Conservation (phyloP, 1,284 basidiomycete species). For the Cutaneotrichosporon cutaneum region DNA sequence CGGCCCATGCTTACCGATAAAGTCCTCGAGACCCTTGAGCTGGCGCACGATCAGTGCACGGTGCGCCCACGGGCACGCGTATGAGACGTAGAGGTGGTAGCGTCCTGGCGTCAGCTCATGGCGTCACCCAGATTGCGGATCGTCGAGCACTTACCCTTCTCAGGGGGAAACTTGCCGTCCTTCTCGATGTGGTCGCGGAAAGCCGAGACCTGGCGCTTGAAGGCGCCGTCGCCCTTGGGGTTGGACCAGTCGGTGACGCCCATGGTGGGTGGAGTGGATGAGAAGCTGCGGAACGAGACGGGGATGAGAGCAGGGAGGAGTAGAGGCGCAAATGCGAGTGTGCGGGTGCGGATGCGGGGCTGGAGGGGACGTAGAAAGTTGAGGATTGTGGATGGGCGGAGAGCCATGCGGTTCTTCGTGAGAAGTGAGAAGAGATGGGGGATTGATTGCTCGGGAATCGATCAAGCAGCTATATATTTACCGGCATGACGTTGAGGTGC, state of each 20-base stretch:
- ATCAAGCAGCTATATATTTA: not conserved
- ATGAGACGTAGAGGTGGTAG: conserved; percentile 85
- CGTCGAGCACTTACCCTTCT: conserved; percentile 61
- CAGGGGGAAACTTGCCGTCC: conserved; percentile 74
- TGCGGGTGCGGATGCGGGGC: conserved; percentile 6
- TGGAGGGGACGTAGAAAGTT: not conserved
- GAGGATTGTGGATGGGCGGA: conserved; percentile 10
- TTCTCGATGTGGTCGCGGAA: conserved; percentile 74
- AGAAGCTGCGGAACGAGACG: conserved; percentile 2
- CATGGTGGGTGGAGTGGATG: conserved; percentile 13
- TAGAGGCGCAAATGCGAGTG: not conserved
- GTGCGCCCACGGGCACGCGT: conserved; percentile 87
- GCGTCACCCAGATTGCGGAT: not conserved
- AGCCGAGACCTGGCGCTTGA: conserved; percentile 69
- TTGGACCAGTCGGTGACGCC: conserved; percentile 64
- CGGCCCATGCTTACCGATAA: conserved; percentile 63
- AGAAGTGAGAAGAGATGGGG: not conserved
- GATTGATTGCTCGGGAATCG: not conserved
- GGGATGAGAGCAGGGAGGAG: not conserved
- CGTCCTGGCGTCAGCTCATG: conserved; percentile 59
- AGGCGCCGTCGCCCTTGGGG: conserved; percentile 66
- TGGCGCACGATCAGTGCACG: conserved; percentile 82
- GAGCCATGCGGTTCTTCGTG: not conserved
- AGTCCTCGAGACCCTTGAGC: conserved; percentile 85
- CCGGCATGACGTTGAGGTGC: not conserved